Base-by-base conservation (phyloP, 2,329 filamentous ascomycete genomes). In the Xylaria multiplex region DNA sequence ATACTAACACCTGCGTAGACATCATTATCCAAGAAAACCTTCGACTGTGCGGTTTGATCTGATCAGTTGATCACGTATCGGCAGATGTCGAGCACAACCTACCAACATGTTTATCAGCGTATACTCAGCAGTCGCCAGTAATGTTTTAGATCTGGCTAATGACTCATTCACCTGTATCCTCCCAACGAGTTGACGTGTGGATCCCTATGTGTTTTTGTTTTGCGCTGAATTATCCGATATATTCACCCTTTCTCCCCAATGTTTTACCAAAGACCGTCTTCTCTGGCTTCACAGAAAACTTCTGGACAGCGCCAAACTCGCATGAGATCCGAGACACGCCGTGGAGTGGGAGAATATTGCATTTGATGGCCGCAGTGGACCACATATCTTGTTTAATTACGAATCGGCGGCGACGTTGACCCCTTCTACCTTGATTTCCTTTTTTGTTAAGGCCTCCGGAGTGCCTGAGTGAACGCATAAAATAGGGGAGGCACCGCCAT, bases 21-120 rank as follows among this genome's bases (percentile, higher is more conserved):
- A 99, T 99, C 81, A 99, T 99, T 83, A 99, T 99, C 81, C 96
- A 99, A 85, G 96, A 98, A 84, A 99, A 99, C 84, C 89, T 99
- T 71, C 91, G 96, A 81, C 88, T 97, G 81, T 97, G 94, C 82
- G 95, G 95, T 87, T 85, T 98, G 80, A 97, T 98, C 87, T 97
- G 91, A 90, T 76, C 58, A 46, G 24, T 9, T 32, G 27, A 50
- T 57, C 27, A 52, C 40, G n/a, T 19, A 19, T 53, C 59, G 48
- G 48, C 59, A 32, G 53, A 46, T 48, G 57, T 56, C 59, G 42
- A 65, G 56, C 30, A 66, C 54, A 50, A 65, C 50, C 37, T 58
- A 52, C 59, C 64, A 63, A 70, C 72, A 72, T 73, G 73, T 73
- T 72, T 69, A 65, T 62, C 55, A 67, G 66, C 68, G 61, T 65